Base-by-base conservation (phyloP, 352 stramenopile genomes). In the Thalassiosira mediterranea region DNA sequence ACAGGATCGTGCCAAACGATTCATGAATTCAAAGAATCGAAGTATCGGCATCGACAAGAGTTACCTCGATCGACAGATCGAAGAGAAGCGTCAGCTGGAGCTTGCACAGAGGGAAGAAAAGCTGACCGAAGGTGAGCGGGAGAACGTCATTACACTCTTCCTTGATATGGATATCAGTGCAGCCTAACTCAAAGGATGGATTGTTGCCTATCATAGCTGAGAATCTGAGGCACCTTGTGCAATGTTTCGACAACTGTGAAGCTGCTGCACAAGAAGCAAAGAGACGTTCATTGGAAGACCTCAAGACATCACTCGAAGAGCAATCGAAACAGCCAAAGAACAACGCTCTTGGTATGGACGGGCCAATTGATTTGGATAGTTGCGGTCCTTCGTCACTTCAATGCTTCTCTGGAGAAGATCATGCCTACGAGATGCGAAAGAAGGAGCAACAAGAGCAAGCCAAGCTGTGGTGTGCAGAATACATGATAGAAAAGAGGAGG, bases 1-100 rank as follows among this genome's bases (percentile, higher is more conserved):
- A 23, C 34, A 69, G 54, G 72, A 72, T 21, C 76, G 81, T 29
- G 60, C 70, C 10, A 59, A 69, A 21, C 54, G 76, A 34, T 79
- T 88, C 53, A 69, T 84, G 53, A 72, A 88, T 59, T 52, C 81
- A 25, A 78, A 76, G 40, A 65, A 62, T 32, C 60, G 81, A 57
- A 84, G 71, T 31, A 81, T 81, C 46, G 69, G 69, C 29, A 37
- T 81, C 10, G 74, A 83, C 32, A 63, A 32, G 21, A 19, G 7
- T 26, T 32, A 31, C 25, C 61, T 83, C 7, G 69, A 81, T 32
- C 15, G 10, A 0, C 74, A 83, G 48, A 19, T 82, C 40, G 69
- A 57, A 44, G 74, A 81, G 61, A 81, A 81, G 26, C 26, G 38
- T 4, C 44, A 52, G 13, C 29, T 56, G 40, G 53, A 77, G 61